These are phyloP conservation scores for Dactylella cylindrospora DNA, from an alignment of 2,329 filamentous ascomycete genomes.

Conservation along the genomic window DNA sequence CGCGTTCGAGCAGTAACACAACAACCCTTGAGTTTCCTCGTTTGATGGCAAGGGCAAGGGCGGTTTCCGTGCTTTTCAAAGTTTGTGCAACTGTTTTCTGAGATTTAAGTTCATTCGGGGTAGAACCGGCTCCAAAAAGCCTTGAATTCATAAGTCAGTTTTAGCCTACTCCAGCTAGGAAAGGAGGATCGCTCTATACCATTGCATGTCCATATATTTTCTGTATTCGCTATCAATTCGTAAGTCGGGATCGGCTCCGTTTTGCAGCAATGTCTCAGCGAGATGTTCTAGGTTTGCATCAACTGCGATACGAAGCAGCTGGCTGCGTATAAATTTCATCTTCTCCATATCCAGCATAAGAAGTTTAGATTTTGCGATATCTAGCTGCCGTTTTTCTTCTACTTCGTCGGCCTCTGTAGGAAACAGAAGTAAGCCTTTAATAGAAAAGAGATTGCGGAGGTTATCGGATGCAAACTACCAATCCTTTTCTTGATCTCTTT, in stretches of 20 bases:
- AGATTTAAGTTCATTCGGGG: neutral
- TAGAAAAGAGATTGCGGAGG: neutral
- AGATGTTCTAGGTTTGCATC: conserved; percentile 2
- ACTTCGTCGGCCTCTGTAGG: neutral
- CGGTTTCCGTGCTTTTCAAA: neutral
- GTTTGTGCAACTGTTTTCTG: neutral
- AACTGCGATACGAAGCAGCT: conserved; percentile 20
- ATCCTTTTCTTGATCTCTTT: conserved; percentile 7
- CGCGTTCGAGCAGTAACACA: neutral
- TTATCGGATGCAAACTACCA: conserved; percentile 2
- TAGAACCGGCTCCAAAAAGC: neutral
- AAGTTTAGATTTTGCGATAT: too few species aligned
- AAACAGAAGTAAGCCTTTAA: neutral
- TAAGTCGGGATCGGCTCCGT: neutral
- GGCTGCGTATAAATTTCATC: conserved; percentile 7
- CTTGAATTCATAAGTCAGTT: neutral
- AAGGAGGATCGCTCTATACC: neutral
- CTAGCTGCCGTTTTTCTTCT: neutral
- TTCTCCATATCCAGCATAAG: neutral
- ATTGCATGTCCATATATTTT: neutral
- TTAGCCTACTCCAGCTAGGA: neutral
- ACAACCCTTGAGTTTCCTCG: neutral
- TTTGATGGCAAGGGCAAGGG: neutral
- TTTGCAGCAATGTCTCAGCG: neutral
- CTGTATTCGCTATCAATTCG: neutral